Evolutionary conservation across 495 filamentous ascomycete genomes (phyloP).

Genomic region (Neurospora sublineolata): DNA sequence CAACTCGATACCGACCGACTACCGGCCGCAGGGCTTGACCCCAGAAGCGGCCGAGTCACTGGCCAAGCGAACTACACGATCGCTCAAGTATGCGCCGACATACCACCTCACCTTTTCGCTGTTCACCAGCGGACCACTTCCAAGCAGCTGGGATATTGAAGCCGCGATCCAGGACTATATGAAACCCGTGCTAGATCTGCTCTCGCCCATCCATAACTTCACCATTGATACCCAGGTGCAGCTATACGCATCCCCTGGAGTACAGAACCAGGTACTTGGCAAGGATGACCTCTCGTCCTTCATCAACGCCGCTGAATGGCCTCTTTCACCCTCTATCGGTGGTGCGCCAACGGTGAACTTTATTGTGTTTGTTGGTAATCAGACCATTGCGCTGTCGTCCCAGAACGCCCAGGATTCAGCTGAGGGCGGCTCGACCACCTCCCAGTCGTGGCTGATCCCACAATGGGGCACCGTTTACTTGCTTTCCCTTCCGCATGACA

Average conservation of each 20-base stretch:
- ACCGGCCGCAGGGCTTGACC: conserved; percentile 30
- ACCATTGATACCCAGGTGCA: conserved; percentile 95
- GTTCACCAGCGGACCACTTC: conserved; percentile 65
- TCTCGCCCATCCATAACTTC: conserved; percentile 82
- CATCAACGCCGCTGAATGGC: conserved; percentile 97
- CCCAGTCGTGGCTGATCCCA: conserved; percentile 84
- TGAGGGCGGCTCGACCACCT: conserved; percentile 45
- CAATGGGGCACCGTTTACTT: conserved; percentile 94
- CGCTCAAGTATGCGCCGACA: conserved; percentile 83
- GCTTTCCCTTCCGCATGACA: conserved; percentile 47
- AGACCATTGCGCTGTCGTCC: conserved; percentile 27
- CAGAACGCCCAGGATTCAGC: conserved; percentile 29
- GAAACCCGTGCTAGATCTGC: conserved; percentile 62
- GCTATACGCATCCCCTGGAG: conserved; percentile 74
- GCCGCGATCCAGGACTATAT: conserved; percentile 71
- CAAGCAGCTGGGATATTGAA: conserved; percentile 88
- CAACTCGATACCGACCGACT: conserved; percentile 37
- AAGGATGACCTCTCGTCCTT: conserved; percentile 88
- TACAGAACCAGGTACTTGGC: conserved; percentile 53
- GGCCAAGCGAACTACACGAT: conserved; percentile 54
- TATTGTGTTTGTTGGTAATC: conserved; percentile 65
- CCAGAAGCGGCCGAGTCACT: conserved; percentile 34
- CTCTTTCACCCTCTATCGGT: conserved; percentile 86
- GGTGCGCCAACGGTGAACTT: conserved; percentile 91
- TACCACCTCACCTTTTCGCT: conserved; percentile 95